Evolutionary conservation across 345 rosid species (phyloP).

Genomic region (Eutrema yunnanense): DNA sequence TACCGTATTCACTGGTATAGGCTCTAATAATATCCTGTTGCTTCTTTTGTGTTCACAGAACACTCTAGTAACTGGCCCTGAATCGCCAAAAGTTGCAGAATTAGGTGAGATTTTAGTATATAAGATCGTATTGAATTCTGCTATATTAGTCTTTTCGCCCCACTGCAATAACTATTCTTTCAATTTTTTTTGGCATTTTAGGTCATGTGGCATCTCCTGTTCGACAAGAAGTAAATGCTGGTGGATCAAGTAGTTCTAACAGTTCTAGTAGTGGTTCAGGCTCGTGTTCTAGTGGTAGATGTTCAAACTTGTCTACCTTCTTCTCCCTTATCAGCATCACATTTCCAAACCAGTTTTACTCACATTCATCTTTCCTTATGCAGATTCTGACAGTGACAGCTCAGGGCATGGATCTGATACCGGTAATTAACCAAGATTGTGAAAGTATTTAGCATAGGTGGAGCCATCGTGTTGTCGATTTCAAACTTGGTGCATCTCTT

Average conservation of each 20-base stretch:
- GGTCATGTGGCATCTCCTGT: slow-evolving; percentile 18
- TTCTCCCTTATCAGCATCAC: background rate
- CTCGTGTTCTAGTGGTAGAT: slow-evolving; percentile 33
- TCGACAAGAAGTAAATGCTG: slow-evolving; percentile 17
- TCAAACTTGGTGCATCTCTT: slow-evolving; percentile 13
- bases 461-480: slow-evolving; percentile 12
- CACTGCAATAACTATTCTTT: slow-evolving; percentile 14
- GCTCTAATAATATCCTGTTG: background rate
- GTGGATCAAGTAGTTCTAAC: slow-evolving; percentile 30
- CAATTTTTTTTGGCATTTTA: background rate
- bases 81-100: slow-evolving; percentile 9
- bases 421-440: slow-evolving; percentile 19
- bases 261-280: slow-evolving; percentile 36
- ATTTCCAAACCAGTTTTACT: background rate
- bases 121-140: background rate
- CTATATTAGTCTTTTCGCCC: background rate
- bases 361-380: background rate
- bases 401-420: slow-evolving; percentile 23
- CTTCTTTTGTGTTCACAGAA: slow-evolving; percentile 17
- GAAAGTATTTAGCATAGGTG: slow-evolving; percentile 28
- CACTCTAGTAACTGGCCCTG: slow-evolving; percentile 11
- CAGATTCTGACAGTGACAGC: slow-evolving; percentile 31
- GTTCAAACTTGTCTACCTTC: background rate
- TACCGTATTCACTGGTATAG: background rate
- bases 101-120: slow-evolving; percentile 15